A percentile compares a stretch with the other conserved stretches of the same genome.
Conservation (phyloP, 768 basidiomycete species). For the Leccinum variicolor region DNA sequence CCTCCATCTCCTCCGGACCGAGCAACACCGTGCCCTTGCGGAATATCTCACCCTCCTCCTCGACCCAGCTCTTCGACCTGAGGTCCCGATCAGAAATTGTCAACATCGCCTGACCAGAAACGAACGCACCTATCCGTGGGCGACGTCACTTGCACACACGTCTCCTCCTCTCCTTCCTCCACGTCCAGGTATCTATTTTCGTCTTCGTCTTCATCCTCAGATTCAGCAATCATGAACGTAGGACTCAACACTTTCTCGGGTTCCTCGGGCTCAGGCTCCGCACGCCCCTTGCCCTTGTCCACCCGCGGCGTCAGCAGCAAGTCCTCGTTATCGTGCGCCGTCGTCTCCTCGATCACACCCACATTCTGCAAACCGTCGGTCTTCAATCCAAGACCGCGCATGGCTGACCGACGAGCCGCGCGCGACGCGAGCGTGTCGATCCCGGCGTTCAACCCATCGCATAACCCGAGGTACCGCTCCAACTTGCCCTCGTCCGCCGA, state of each 20-base stretch:
- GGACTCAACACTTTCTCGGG: constrained; percentile 73
- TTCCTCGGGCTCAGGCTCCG: constrained; percentile 64
- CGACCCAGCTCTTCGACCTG: constrained; percentile 79
- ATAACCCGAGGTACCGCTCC: background rate
- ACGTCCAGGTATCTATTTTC: constrained; percentile 31
- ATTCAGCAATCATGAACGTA: constrained; percentile 49
- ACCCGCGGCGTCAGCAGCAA: constrained; percentile 55
- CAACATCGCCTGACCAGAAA: background rate
- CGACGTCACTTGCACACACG: constrained; percentile 26
- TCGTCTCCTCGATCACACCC: background rate
- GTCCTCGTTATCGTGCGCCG: background rate
- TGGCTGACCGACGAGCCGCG: background rate
- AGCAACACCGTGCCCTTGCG: constrained; percentile 81
- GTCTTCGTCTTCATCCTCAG: constrained; percentile 51
- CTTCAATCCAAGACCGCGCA: background rate
- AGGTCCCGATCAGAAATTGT: background rate
- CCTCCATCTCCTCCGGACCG: constrained; percentile 84
- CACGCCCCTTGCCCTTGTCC: constrained; percentile 78
- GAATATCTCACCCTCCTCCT: constrained; percentile 96
- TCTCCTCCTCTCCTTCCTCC: constrained; percentile 34
- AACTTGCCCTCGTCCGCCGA: background rate
- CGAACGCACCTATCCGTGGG: constrained; percentile 46
- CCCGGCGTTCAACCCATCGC: background rate
- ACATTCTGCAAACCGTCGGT: background rate
- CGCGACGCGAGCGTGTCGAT: background rate